Conservation (phyloP, 2,329 filamentous ascomycete genomes). For the Tolypocladium cylindrosporum region DNA sequence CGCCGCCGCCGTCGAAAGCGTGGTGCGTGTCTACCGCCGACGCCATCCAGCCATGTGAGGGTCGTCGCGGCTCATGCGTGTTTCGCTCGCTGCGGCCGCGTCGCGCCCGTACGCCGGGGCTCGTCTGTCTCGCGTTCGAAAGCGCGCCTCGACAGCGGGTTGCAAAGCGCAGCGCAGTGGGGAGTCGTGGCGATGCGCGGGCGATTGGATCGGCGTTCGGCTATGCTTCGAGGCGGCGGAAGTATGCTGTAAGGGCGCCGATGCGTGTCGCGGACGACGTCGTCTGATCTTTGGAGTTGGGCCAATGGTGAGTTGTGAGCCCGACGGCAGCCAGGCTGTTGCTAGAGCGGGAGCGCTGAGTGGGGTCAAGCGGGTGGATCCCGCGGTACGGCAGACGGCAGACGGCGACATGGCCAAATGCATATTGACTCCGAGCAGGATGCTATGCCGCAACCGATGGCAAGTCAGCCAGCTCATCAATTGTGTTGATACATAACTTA, state of each 20-base stretch:
- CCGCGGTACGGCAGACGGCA: not conserved
- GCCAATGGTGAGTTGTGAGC: not conserved
- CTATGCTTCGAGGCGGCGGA: not conserved
- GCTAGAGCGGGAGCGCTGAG: not conserved
- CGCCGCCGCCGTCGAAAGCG: slow-evolving; percentile 1
- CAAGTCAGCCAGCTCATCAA: no score
- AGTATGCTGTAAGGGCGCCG: not conserved
- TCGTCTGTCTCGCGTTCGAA: not conserved
- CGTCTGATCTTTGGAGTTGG: not conserved
- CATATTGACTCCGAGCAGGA: not conserved
- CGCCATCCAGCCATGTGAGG: slow-evolving; percentile 23
- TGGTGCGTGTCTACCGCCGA: slow-evolving; percentile 18
- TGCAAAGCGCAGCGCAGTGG: not conserved
- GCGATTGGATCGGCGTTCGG: not conserved
- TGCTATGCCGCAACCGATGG: not conserved
- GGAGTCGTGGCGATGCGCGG: not conserved
- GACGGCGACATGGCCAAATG: not conserved
- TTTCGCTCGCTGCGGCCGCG: not conserved
- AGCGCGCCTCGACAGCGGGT: not conserved
- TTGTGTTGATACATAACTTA: no score
- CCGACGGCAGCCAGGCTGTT: not conserved
- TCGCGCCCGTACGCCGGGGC: not conserved
- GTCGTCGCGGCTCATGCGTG: slow-evolving; percentile 5
- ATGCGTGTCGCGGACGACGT: not conserved
- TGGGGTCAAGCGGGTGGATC: not conserved